These are phyloP conservation scores for Candida glucosophila DNA, from an alignment of 1,139 yeast genomes.

Conservation along the genomic window DNA sequence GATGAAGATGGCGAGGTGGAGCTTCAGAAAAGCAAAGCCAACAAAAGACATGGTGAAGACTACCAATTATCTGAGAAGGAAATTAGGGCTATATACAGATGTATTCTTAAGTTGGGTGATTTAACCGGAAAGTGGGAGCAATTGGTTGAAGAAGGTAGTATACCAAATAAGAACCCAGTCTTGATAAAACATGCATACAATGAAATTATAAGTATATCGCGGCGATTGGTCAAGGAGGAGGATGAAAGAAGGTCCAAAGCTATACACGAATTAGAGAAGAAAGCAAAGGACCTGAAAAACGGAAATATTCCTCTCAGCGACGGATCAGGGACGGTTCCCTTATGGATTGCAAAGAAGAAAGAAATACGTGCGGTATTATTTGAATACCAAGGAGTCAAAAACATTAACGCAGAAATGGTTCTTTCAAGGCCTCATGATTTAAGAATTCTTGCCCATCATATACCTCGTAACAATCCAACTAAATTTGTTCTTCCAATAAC, in stretches of 20 bases:
- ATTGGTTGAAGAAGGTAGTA: constrained; percentile 81
- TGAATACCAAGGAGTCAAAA: constrained; percentile 82
- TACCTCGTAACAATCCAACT: constrained; percentile 52
- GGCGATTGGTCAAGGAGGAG: constrained; percentile 55
- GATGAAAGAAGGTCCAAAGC: constrained; percentile 52
- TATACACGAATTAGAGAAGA: constrained; percentile 51
- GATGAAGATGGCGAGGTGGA: constrained; percentile 25
- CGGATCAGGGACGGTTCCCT: constrained; percentile 35
- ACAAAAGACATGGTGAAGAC: constrained; percentile 33
- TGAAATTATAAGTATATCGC: constrained; percentile 59
- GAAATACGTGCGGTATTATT: constrained; percentile 82
- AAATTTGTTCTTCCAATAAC: constrained; percentile 47
- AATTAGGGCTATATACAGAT: constrained; percentile 76
- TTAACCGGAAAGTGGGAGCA: constrained; percentile 77
- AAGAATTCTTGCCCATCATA: constrained; percentile 49
- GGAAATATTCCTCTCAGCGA: constrained; percentile 25
- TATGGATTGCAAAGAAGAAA: constrained; percentile 55
- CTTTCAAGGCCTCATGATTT: constrained; percentile 78
- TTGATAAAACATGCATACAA: constrained; percentile 66
- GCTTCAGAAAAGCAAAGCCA: constrained; percentile 16
- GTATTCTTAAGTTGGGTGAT: constrained; percentile 78
- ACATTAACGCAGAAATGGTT: constrained; percentile 84
- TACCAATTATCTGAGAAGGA: constrained; percentile 76
- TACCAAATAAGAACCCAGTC: constrained; percentile 82
- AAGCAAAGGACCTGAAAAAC: constrained; percentile 50